Evolutionary conservation across 148 eudicot species (phyloP), one percentile per base, ranked within the genome.

Genomic region (Beta vulgaris): DNA sequence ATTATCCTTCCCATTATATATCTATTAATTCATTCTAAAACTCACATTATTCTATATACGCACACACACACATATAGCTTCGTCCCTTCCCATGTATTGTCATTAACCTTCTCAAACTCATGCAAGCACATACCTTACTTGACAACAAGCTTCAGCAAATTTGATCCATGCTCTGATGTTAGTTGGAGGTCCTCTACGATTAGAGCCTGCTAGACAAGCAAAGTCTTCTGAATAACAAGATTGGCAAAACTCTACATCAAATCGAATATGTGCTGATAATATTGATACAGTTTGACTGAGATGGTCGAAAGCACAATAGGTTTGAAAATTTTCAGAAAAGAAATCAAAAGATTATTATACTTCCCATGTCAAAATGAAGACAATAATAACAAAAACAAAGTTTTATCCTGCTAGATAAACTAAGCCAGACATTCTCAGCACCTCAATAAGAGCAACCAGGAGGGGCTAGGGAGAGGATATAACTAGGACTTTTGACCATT

Each of bases 161-260:
- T 89, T 89, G 79, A 92, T 88, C 98, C 97, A 95, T 36, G 82
- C 85, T 84, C 85, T 85, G 54, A 95, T 82, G 79, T 92, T 92
- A 74, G 80, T 81, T 34, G 97, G 92, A 34, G 90, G 92, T 72
- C 91, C 93, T 69, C 53, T 60, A 61, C 16, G 7, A 32, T 67
- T 82, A 72, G 85, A 85, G 76, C 81, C 97, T 91, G 73, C 37
- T 39, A 48, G 60, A 53, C 74, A 63, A 65, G 58, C 42, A 77
- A 54, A n/a, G 29, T 26, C 62, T 67, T 0, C 43, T 80, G 36
- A 88, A 73, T 79, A 73, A 55, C 46, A 15, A 54, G 7, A 71
- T 36, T 40, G 29, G 49, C 29, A 40, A 62, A 26, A 28, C 61
- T n/a, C 16, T 13, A 40, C 16, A 39, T 58, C 58, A 5, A 28